phyloP scores from a whole-genome alignment of 768 basidiomycete species.

The Tubosaeta sp. region DNA sequence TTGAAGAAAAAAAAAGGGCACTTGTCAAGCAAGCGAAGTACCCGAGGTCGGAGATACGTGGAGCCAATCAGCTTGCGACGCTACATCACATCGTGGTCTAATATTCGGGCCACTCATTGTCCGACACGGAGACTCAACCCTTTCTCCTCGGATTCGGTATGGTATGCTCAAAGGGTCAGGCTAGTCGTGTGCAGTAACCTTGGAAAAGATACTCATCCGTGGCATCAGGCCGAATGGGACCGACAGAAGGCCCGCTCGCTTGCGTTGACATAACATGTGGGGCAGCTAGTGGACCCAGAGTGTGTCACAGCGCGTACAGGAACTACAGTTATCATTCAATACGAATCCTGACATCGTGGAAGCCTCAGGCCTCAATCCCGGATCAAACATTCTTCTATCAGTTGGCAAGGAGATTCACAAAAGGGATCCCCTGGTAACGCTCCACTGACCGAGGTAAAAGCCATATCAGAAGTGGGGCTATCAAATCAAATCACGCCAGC shows the following conservation, averaged over 20 bases:
- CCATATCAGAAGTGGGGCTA: too few species aligned
- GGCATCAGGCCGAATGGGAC: too few species aligned
- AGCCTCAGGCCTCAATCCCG: not conserved
- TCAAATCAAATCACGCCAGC: not conserved
- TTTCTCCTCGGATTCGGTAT: not conserved
- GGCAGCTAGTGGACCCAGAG: not conserved
- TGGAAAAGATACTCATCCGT: too few species aligned
- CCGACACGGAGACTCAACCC: not conserved
- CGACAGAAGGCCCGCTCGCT: too few species aligned
- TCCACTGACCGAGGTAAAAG: not conserved
- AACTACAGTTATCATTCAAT: too few species aligned
- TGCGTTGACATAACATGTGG: too few species aligned
- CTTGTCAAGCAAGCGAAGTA: conserved; percentile 1
- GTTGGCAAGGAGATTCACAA: not conserved
- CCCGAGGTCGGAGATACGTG: conserved; percentile 18
- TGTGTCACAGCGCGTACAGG: too few species aligned
- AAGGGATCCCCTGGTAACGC: not conserved
- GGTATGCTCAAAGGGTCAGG: not conserved
- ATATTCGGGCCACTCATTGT: not conserved
- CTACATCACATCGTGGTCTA: too few species aligned
- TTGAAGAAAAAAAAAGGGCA: conserved; percentile 19
- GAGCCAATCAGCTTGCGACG: not conserved
- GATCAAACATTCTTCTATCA: not conserved
- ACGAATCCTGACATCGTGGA: not conserved
- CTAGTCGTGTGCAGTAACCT: not conserved